phyloP scores from a whole-genome alignment of 2,329 filamentous ascomycete genomes.

The Fusarium sp. region DNA sequence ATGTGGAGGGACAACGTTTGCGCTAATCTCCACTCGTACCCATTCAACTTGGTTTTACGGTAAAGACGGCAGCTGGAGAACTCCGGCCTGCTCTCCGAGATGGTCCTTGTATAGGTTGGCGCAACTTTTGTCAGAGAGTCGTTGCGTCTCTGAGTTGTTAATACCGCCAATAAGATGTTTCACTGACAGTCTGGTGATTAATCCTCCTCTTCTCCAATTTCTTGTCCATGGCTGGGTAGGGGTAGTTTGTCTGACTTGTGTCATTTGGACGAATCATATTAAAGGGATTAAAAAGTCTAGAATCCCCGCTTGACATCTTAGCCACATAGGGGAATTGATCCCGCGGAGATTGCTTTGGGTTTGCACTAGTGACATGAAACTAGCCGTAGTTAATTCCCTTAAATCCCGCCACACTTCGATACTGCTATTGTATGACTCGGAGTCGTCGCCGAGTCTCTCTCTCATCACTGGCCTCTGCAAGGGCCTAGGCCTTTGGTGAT shows the following conservation, averaged over 20 bases:
- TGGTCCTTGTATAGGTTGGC: slow-evolving; percentile 13
- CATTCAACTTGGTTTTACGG: slow-evolving; percentile 12
- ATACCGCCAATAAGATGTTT: background rate
- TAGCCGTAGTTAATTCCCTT: background rate
- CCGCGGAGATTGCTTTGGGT: background rate
- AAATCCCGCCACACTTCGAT: background rate
- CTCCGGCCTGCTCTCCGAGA: slow-evolving; percentile 7
- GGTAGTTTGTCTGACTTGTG: background rate
- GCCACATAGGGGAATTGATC: background rate
- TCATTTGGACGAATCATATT: background rate
- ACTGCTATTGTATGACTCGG: background rate
- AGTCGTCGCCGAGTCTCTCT: background rate
- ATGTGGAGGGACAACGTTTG: slow-evolving; percentile 3
- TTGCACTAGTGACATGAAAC: background rate
- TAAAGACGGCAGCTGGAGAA: slow-evolving; percentile 11
- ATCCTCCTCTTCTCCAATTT: background rate
- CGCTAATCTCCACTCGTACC: background rate
- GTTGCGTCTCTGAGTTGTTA: background rate
- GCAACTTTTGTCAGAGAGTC: background rate
- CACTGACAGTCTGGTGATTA: background rate
- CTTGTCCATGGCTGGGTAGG: no score
- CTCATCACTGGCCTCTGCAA: no score
- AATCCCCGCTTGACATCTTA: background rate
- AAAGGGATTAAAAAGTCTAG: background rate
- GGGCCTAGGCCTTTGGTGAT: no score